These are phyloP conservation scores for Xanthoceras sorbifolium DNA, from an alignment of 345 rosid species.

Conservation along the genomic window DNA sequence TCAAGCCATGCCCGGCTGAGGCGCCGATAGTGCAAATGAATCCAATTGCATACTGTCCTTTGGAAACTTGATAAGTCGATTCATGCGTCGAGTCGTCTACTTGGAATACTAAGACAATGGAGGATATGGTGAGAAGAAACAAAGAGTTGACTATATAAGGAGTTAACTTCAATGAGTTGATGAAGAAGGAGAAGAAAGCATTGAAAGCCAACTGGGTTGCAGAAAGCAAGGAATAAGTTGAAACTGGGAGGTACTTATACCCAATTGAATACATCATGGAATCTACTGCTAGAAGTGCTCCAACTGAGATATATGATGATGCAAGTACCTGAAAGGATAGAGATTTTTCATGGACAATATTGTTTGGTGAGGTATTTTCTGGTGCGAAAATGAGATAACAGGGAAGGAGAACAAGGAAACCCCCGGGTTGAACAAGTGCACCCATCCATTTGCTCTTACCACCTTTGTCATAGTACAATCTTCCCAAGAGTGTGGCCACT, in stretches of 20 bases:
- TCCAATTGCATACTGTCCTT: conserved; percentile 32
- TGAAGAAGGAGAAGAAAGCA: conserved; percentile 46
- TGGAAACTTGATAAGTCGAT: conserved; percentile 12
- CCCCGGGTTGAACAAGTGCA: conserved; percentile 27
- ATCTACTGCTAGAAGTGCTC: conserved; percentile 19
- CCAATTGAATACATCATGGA: conserved; percentile 44
- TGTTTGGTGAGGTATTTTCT: background rate
- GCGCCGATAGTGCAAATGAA: conserved; percentile 43
- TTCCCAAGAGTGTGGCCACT: conserved; percentile 31
- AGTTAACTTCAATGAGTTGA: conserved; percentile 47
- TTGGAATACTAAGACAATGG: conserved; percentile 42
- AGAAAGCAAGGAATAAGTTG: conserved; percentile 43
- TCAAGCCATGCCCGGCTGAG: conserved; percentile 36
- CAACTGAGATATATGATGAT: conserved; percentile 17
- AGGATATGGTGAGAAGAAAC: conserved; percentile 45
- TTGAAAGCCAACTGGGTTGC: conserved; percentile 51
- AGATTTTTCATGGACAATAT: background rate
- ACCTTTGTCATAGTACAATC: conserved; percentile 38
- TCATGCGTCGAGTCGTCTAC: conserved; percentile 12
- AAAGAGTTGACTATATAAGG: conserved; percentile 39
- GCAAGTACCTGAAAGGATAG: conserved; percentile 6
- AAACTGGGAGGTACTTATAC: conserved; percentile 46
- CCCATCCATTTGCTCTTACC: conserved; percentile 43
- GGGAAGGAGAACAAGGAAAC: conserved; percentile 37
- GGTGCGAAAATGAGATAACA: conserved; percentile 21